A percentile compares a stretch with the other conserved stretches of the same genome.
These are phyloP conservation scores for Sclerotinia glacialis DNA, from an alignment of 2,329 filamentous ascomycete genomes.

Conservation along the genomic window DNA sequence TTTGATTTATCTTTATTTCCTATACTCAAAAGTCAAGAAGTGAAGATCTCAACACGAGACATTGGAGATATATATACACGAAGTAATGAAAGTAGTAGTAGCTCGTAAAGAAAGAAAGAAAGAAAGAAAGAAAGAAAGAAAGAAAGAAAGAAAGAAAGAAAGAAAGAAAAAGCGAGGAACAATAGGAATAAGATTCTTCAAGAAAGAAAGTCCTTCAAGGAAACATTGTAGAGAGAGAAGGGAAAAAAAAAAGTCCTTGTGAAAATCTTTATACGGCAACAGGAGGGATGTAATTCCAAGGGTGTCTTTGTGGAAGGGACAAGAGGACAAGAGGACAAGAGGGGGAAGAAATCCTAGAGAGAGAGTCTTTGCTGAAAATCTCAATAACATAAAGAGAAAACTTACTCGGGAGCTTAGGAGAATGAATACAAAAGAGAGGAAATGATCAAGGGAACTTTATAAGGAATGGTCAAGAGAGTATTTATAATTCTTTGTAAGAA, in stretches of 20 bases:
- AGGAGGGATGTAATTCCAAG: accelerated
- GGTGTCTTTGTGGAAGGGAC: background rate
- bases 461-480: too few relatives aligned
- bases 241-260: background rate
- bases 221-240: background rate
- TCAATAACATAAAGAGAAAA: too few relatives aligned
- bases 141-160: background rate
- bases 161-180: too few relatives aligned
- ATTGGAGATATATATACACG: background rate
- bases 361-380: too few relatives aligned
- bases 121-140: too few relatives aligned
- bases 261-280: background rate
- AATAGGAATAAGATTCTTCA: background rate
- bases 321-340: background rate
- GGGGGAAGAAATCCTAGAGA: too few relatives aligned
- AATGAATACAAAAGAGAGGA: too few relatives aligned
- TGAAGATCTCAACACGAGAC: background rate
- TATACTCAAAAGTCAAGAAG: background rate
- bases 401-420: too few relatives aligned
- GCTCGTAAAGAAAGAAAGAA: background rate
- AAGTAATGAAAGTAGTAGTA: too few relatives aligned
- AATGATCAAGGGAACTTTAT: too few relatives aligned
- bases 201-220: background rate
- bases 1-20: too few relatives aligned
- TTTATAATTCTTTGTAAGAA: too few relatives aligned